A percentile compares a stretch with the other conserved stretches of the same genome.
phyloP scores from a whole-genome alignment of 2,329 filamentous ascomycete species.

The Apiospora marii region DNA sequence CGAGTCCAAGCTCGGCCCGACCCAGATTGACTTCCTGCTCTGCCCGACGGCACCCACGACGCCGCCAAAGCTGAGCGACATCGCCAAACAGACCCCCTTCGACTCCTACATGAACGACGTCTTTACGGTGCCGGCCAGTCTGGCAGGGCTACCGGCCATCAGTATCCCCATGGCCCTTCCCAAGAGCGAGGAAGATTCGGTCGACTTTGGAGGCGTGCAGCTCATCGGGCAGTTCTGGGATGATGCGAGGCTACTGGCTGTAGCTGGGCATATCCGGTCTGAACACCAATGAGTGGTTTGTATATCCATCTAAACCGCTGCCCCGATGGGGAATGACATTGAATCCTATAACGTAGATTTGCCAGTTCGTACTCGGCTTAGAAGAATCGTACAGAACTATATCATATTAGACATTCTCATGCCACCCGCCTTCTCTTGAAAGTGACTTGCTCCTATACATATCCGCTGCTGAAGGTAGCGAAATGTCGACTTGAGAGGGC shows the following conservation, averaged over 20 bases:
- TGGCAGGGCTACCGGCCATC: slow-evolving; percentile 89
- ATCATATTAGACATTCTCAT: background rate
- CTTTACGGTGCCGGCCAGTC: slow-evolving; percentile 92
- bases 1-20: slow-evolving; percentile 63
- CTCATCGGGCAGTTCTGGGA: slow-evolving; percentile 84
- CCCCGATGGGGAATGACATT: background rate
- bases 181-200: slow-evolving; percentile 42
- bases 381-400: background rate
- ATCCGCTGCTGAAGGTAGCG: background rate
- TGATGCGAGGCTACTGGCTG: slow-evolving; percentile 68
- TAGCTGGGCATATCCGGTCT: slow-evolving; percentile 52
- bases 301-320: background rate
- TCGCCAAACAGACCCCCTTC: slow-evolving; percentile 65
- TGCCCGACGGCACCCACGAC: slow-evolving; percentile 85
- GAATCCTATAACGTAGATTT: background rate
- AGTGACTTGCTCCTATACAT: background rate
- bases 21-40: slow-evolving; percentile 83
- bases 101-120: slow-evolving; percentile 92
- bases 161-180: slow-evolving; percentile 73
- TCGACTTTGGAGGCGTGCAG: slow-evolving; percentile 69
- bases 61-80: slow-evolving; percentile 69
- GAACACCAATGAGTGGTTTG: background rate
- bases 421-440: no score
- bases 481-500: background rate
- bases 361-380: background rate